These are phyloP conservation scores for Raffaelea ambrosiae DNA, from an alignment of 2,329 filamentous ascomycete genomes.

Conservation along the genomic window DNA sequence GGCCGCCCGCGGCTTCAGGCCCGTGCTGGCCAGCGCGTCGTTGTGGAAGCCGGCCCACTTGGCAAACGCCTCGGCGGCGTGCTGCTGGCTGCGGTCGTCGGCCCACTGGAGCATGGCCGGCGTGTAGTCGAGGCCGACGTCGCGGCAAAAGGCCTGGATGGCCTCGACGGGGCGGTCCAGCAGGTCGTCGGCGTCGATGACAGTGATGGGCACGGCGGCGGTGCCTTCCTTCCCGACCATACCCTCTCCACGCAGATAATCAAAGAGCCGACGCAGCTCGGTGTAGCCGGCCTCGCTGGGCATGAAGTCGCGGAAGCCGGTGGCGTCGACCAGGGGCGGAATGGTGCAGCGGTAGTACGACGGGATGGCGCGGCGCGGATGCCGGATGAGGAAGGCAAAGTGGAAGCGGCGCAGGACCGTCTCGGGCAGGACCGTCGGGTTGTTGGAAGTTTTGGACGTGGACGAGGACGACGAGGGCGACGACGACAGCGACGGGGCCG, in stretches of 20 bases:
- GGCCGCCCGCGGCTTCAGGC: conserved; percentile 60
- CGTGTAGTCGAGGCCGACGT: conserved; percentile 67
- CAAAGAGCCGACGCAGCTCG: conserved; percentile 79
- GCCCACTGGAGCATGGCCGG: conserved; percentile 80
- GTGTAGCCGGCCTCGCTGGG: conserved; percentile 83
- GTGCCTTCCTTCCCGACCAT: conserved; percentile 55
- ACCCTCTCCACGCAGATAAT: conserved; percentile 64
- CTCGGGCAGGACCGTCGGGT: conserved; percentile 71
- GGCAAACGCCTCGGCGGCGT: conserved; percentile 71
- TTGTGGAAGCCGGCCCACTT: conserved; percentile 98
- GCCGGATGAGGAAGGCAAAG: conserved; percentile 93
- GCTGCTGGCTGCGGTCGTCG: conserved; percentile 58
- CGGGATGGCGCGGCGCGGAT: conserved; percentile 84
- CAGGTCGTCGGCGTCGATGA: conserved; percentile 90
- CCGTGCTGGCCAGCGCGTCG: conserved; percentile 78
- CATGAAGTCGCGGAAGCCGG: conserved; percentile 81
- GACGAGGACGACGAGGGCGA: conserved; percentile 33
- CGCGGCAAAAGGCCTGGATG: conserved; percentile 71
- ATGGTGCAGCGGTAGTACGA: conserved; percentile 93
- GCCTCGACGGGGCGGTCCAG: conserved; percentile 73
- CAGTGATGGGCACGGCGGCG: conserved; percentile 46
- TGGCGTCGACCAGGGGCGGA: conserved; percentile 72
- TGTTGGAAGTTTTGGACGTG: conserved; percentile 45
- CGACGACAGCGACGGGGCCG: conserved; percentile 19
- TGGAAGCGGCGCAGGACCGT: conserved; percentile 72